Evolutionary conservation across 805 yeast genomes (phyloP), one percentile per base, ranked within the genome.

Genomic region (Zygosaccharomyces pseudorouxii): DNA sequence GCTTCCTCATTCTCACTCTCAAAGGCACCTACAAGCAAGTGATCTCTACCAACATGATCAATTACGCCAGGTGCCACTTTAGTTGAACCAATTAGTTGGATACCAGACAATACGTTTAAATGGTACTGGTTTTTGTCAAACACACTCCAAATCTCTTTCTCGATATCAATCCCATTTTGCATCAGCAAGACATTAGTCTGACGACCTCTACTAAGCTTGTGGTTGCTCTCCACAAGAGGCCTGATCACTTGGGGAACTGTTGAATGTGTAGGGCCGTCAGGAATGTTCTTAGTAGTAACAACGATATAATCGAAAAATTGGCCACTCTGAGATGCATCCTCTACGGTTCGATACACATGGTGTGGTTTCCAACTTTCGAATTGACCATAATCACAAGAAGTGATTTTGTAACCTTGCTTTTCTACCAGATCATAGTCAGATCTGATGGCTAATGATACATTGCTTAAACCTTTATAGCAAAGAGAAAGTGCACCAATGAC

Each of bases 81-180:
- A 46, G 80, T 77, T 1, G 86, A 78, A 0, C 84, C 85, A 47
- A 81, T 77, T 67, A 79, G 72, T 33, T 84, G 77, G 33, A 83
- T 80, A 7, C 88, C 87, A 0, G 87, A 82, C 4, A 84, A 60
- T 2, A 79, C 36, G 7, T 53, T 47, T 27, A 61, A 48, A 19
- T 58, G 48, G 40, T 53, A 56, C 12, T 47, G 67, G 2, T 71
- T 69, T 47, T 71, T 73, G 12, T 68, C 61, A 57, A 70, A 82
- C 12, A 69, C 70, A n/a, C 61, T 64, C 46, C 77, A 67, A 16
- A 82, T 69, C 11, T 83, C 82, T 53, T 71, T 70, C 48, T 81
- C 89, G 44, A 80, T 72, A 53, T 79, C 86, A 50, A 84, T 75
- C 2, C 89, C 89, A 60, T 82, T 83, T 63, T 83, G 89, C 46